These are phyloP conservation scores for Myrmaecium sp. DNA, from an alignment of 2,329 filamentous ascomycete genomes.

Conservation along the genomic window DNA sequence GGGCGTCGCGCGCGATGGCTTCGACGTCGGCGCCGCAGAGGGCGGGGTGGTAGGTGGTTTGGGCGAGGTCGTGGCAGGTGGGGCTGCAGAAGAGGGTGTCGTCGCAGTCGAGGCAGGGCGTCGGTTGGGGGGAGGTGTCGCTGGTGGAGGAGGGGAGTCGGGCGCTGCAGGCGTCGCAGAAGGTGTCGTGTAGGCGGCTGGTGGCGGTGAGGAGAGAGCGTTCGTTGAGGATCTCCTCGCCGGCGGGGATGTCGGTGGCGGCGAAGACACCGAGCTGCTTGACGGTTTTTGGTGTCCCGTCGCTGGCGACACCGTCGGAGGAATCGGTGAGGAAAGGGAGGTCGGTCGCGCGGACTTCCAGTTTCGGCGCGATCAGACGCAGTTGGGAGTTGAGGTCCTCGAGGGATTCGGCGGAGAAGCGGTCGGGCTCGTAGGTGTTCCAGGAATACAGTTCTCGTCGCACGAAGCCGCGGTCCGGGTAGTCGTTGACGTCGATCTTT, in stretches of 20 bases:
- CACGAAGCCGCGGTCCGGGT: slow-evolving; percentile 54
- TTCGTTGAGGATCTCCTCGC: slow-evolving; percentile 63
- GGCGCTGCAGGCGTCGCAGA: slow-evolving; percentile 79
- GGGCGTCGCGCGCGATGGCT: slow-evolving; percentile 40
- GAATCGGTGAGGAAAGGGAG: slow-evolving; percentile 48
- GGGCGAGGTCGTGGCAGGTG: slow-evolving; percentile 38
- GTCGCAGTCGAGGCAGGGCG: slow-evolving; percentile 37
- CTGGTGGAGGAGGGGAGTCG: slow-evolving; percentile 36
- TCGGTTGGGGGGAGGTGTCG: slow-evolving; percentile 11
- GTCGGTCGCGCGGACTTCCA: slow-evolving; percentile 59
- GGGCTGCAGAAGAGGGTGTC: slow-evolving; percentile 44
- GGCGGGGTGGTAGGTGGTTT: slow-evolving; percentile 39
- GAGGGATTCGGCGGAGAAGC: slow-evolving; percentile 38
- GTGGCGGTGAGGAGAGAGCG: slow-evolving; percentile 78
- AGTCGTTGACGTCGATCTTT: slow-evolving; percentile 33
- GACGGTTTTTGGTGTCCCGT: slow-evolving; percentile 38
- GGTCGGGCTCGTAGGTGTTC: slow-evolving; percentile 43
- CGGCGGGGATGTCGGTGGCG: slow-evolving; percentile 58
- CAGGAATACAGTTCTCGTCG: slow-evolving; percentile 48
- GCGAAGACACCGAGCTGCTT: slow-evolving; percentile 84
- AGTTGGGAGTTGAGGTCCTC: slow-evolving; percentile 56
- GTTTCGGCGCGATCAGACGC: slow-evolving; percentile 55
- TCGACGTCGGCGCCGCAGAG: slow-evolving; percentile 39
- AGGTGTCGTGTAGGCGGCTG: slow-evolving; percentile 67
- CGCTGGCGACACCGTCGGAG: slow-evolving; percentile 13